A percentile compares a stretch with the other conserved stretches of the same genome.
Evolutionary conservation across 257 asterid species (phyloP).

Genomic region (Jacaranda copaia): DNA sequence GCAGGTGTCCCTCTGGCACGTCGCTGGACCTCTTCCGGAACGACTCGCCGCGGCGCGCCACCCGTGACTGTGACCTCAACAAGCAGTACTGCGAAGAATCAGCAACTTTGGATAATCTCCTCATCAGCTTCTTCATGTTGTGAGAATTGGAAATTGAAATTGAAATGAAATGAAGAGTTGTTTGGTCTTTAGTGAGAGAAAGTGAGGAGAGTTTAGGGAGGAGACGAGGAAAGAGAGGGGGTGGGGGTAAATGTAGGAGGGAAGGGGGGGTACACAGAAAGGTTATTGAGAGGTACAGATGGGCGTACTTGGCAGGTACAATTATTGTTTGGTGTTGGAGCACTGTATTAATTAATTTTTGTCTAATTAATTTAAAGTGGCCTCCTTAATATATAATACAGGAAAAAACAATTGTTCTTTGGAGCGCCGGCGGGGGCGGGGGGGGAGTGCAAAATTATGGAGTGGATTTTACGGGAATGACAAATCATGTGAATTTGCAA

Average conservation of each 20-base stretch:
- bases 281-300: constrained; percentile 70
- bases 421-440: too few relatives aligned
- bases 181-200: constrained; percentile 45
- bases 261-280: constrained; percentile 40
- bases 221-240: constrained; percentile 22
- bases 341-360: constrained; percentile 15
- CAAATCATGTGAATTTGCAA: constrained; percentile 34
- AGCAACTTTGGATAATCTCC: constrained; percentile 68
- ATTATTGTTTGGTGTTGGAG: constrained; percentile 50
- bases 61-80: constrained; percentile 50
- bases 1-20: constrained; percentile 89
- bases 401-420: constrained; percentile 16
- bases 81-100: constrained; percentile 74
- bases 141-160: background rate
- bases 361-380: constrained; percentile 20
- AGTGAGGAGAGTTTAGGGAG: constrained; percentile 30
- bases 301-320: constrained; percentile 69
- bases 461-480: constrained; percentile 29
- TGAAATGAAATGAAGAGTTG: background rate
- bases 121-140: constrained; percentile 73
- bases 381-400: background rate
- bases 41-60: constrained; percentile 37
- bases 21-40: constrained; percentile 45
- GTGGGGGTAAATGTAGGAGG: constrained; percentile 35
- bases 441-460: background rate